Percentiles rank a stretch among this genome's conserved stretches.
Evolutionary conservation across 1,284 basidiomycete genomes (phyloP).

Genomic region (Leccinum griseonigrum): DNA sequence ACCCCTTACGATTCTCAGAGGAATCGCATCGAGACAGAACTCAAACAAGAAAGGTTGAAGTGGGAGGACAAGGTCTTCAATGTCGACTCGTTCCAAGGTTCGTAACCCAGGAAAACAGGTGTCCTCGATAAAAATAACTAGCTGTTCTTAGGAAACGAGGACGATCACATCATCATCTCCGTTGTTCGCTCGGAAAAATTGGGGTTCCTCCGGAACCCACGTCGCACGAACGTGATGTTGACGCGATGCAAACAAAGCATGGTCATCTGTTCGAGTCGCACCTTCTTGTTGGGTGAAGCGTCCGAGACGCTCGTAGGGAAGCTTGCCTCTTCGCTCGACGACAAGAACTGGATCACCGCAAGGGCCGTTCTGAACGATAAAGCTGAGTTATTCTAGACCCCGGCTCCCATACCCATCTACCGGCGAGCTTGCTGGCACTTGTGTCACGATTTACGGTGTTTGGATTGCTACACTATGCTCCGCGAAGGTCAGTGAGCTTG

Average conservation of each 20-base stretch:
- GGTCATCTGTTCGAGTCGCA: conserved; percentile 49
- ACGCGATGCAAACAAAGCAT: conserved; percentile 57
- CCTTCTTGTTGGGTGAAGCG: conserved; percentile 42
- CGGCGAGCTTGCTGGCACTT: background rate
- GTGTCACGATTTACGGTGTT: background rate
- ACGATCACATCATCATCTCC: conserved; percentile 61
- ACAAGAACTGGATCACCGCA: conserved; percentile 39
- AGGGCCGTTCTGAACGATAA: conserved; percentile 9
- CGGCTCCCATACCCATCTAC: background rate
- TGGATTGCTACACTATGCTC: background rate
- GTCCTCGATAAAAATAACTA: conserved; percentile 18
- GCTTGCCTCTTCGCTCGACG: conserved; percentile 39
- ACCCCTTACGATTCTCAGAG: conserved; percentile 63
- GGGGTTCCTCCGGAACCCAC: conserved; percentile 48
- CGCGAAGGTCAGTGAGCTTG: background rate
- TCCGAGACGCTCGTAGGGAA: conserved; percentile 46
- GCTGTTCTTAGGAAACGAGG: conserved; percentile 31
- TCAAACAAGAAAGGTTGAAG: conserved; percentile 41
- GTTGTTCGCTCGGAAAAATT: conserved; percentile 45
- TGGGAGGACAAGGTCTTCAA: conserved; percentile 62
- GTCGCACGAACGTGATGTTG: conserved; percentile 70
- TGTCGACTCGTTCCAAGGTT: conserved; percentile 67
- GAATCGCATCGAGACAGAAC: conserved; percentile 43
- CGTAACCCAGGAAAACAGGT: conserved; percentile 19
- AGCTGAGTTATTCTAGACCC: background rate